phyloP scores from a whole-genome alignment of 1,139 yeast species.

The Entelexis sorbosivorans region DNA sequence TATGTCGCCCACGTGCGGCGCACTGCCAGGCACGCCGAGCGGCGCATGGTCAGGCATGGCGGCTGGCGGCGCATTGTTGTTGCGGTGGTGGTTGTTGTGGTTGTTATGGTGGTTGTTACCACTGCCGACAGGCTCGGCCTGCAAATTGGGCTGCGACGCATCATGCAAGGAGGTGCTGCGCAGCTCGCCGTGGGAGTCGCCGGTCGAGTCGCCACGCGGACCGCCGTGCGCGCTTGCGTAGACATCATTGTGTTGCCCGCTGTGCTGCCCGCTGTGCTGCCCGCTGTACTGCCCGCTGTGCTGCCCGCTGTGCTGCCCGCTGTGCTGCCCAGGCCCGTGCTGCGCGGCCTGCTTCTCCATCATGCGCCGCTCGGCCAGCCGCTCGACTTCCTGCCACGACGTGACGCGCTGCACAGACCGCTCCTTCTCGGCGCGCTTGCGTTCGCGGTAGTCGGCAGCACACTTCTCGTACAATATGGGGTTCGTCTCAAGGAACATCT shows the following conservation, averaged over 20 bases:
- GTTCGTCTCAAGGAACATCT: conserved; percentile 87
- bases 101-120: too few species aligned
- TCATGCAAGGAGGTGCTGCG: too few species aligned
- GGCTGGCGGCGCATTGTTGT: too few species aligned
- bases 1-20: too few species aligned
- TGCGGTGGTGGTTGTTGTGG: too few species aligned
- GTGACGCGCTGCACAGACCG: conserved; percentile 6
- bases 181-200: too few species aligned
- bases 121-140: too few species aligned
- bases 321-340: background rate
- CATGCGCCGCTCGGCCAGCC: conserved; percentile 14
- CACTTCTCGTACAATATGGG: conserved; percentile 88
- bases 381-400: conserved; percentile 21
- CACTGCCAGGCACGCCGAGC: too few species aligned
- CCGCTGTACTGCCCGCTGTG: background rate
- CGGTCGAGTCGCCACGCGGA: too few species aligned
- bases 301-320: background rate
- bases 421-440: conserved; percentile 46
- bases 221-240: too few species aligned
- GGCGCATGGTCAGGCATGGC: too few species aligned
- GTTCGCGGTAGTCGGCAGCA: conserved; percentile 70
- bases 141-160: too few species aligned
- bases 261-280: background rate
- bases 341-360: background rate
- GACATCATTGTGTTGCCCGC: background rate